Conservation (phyloP, 441 rosid genomes). For the Erysimum pusillum region DNA sequence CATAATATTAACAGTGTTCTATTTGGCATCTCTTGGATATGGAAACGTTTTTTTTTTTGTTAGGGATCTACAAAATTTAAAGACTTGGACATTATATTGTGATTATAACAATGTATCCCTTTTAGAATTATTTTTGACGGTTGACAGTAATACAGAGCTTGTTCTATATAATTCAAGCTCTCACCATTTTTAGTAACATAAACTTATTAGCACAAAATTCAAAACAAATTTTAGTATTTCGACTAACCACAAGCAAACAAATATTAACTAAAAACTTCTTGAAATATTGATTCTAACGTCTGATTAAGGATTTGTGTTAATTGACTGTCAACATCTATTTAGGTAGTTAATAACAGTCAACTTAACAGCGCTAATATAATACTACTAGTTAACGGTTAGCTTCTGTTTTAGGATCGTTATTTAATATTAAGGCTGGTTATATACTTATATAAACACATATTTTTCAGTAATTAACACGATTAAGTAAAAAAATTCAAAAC, state of each 20-base stretch:
- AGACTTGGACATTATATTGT: neutral
- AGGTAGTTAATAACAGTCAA: neutral
- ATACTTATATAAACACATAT: neutral
- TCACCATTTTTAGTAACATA: neutral
- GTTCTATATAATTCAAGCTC: constrained; percentile 23
- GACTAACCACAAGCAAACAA: constrained; percentile 7
- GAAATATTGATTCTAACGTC: neutral
- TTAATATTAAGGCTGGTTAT: neutral
- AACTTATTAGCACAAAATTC: constrained; percentile 10
- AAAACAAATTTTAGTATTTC: constrained; percentile 3
- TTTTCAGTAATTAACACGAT: neutral
- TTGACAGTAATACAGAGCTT: constrained; percentile 13
- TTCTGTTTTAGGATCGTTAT: neutral
- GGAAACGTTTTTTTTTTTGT: constrained; percentile 2
- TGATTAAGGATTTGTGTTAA: constrained; percentile 7
- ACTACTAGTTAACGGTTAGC: neutral
- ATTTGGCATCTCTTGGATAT: constrained; percentile 12
- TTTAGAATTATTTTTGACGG: constrained; percentile 8
- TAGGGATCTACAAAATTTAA: constrained; percentile 4
- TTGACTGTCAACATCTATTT: neutral
- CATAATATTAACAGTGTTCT: constrained; percentile 16
- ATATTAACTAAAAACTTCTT: neutral
- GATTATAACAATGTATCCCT: constrained; percentile 1
- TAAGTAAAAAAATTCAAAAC: neutral
- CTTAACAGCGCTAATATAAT: neutral